Evolutionary conservation across 345 rosid species (phyloP), one percentile per base, ranked within the genome.

Genomic region (Eucalyptus tenuipes): DNA sequence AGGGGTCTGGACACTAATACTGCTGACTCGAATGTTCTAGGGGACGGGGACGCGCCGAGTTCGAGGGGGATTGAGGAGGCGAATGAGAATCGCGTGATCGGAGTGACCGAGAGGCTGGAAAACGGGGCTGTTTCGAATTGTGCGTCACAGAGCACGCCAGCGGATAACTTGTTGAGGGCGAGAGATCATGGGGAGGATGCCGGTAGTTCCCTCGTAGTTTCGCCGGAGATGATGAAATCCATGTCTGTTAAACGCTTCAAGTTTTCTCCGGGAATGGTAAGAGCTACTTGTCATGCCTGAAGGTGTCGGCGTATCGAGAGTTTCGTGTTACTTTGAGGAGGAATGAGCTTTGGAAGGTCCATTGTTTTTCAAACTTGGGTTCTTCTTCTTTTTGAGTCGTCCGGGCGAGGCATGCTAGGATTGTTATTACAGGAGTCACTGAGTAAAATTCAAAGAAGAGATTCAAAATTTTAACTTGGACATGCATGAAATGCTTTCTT

Each of bases 251-350:
- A 94, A 89, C 97, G 96, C 90, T 90, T 94, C 92, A 95, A 92
- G 85, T 96, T 97, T 96, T 98, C 99, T 31, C 99, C 99, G 88
- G 95, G 96, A 91, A 94, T 94, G 99, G 99, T 98, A 89, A 87
- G 59, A 64, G 57, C 59, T 52, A 75, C 47, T 40, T 75, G 47
- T 75, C 84, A 75, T 40, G 47, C 84, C 84, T 40, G 84, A 40
- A 11, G 82, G 84, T 40, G 75, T 29, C 31, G 75, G 20, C 10
- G n/a, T 64, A 4, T 64, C 15, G 66, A 42, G 29, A 5, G 29
- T 44, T 12, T 33, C 17, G 33, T 27, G 75, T 52, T 88, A n/a
- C 55, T 49, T 31, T 68, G 57, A 42, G 48, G 25, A 25, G 40
- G 59, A 71, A 71, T 71, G 25, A 33, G 25, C 22, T 40, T 75